phyloP scores from a whole-genome alignment of 2,329 filamentous ascomycete species.

The Calcarisporium arbuscula region DNA sequence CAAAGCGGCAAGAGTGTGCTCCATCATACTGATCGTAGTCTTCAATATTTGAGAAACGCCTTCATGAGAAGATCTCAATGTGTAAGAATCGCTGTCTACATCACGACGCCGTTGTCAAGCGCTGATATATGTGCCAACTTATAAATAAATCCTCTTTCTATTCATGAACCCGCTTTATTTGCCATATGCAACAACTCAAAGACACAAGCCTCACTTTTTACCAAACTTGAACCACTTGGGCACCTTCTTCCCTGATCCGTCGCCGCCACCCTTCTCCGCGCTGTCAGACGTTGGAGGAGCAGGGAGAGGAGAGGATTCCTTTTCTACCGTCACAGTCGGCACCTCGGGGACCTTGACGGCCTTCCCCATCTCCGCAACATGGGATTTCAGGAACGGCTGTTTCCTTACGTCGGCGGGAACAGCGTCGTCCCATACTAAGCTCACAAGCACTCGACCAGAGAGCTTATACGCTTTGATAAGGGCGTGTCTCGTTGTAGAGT shows the following conservation, averaged over 20 bases:
- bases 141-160: too few species aligned
- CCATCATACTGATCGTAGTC: too few species aligned
- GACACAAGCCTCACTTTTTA: constrained; percentile 60
- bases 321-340: constrained; percentile 33
- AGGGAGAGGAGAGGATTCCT: constrained; percentile 17
- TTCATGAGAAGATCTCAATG: too few species aligned
- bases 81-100: too few species aligned
- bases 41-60: too few species aligned
- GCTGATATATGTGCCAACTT: too few species aligned
- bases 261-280: constrained; percentile 29
- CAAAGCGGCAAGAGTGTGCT: too few species aligned
- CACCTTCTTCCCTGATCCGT: constrained; percentile 37
- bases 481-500: constrained; percentile 38
- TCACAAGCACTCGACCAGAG: constrained; percentile 64
- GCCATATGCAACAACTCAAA: too few species aligned
- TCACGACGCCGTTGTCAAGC: too few species aligned
- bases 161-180: too few species aligned
- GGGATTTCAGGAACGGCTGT: constrained; percentile 50
- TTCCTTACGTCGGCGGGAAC: constrained; percentile 51
- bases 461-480: constrained; percentile 72
- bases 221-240: constrained; percentile 70
- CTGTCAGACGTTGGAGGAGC: constrained; percentile 17
- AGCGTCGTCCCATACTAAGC: constrained; percentile 64
- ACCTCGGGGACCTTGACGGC: constrained; percentile 60
- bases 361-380: constrained; percentile 55